phyloP scores from a whole-genome alignment of 1,284 basidiomycete genomes.

The Exsudoporus floridanus region DNA sequence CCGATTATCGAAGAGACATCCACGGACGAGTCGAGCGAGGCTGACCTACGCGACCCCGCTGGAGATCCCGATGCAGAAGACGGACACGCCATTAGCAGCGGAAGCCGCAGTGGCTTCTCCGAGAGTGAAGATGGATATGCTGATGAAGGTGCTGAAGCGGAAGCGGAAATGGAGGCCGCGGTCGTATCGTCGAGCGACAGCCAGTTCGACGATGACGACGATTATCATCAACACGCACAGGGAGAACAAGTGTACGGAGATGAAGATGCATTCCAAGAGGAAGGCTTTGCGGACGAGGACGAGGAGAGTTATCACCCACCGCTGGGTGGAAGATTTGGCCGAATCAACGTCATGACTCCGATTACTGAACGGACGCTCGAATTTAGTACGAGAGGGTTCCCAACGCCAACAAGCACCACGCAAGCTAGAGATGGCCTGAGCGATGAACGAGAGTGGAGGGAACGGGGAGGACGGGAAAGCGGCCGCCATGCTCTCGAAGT shows the following conservation, averaged over 20 bases:
- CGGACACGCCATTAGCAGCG: constrained; percentile 22
- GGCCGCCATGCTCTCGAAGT: constrained; percentile 50
- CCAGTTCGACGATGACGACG: constrained; percentile 35
- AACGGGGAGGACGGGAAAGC: constrained; percentile 29
- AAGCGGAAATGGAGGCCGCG: constrained; percentile 34
- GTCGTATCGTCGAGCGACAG: constrained; percentile 37
- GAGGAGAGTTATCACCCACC: constrained; percentile 44
- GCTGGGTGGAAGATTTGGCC: constrained; percentile 71
- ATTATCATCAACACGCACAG: constrained; percentile 28
- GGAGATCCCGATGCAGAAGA: constrained; percentile 31
- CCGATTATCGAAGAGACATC: constrained; percentile 29
- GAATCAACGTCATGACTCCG: constrained; percentile 89
- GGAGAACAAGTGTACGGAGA: constrained; percentile 22
- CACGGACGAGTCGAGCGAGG: constrained; percentile 36
- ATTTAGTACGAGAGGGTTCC: constrained; percentile 57
- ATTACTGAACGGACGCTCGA: constrained; percentile 93
- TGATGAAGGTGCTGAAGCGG: constrained; percentile 31
- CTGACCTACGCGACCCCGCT: constrained; percentile 19
- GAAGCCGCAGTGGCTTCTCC: constrained; percentile 35
- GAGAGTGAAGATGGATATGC: constrained; percentile 36
- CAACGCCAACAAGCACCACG: constrained; percentile 32
- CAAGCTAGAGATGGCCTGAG: constrained; percentile 25
- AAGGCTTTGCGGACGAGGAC: constrained; percentile 31
- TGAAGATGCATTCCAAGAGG: constrained; percentile 28
- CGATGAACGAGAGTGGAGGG: constrained; percentile 25